phyloP scores from a whole-genome alignment of 163 green algal species.

The Chloromonas sp. region DNA sequence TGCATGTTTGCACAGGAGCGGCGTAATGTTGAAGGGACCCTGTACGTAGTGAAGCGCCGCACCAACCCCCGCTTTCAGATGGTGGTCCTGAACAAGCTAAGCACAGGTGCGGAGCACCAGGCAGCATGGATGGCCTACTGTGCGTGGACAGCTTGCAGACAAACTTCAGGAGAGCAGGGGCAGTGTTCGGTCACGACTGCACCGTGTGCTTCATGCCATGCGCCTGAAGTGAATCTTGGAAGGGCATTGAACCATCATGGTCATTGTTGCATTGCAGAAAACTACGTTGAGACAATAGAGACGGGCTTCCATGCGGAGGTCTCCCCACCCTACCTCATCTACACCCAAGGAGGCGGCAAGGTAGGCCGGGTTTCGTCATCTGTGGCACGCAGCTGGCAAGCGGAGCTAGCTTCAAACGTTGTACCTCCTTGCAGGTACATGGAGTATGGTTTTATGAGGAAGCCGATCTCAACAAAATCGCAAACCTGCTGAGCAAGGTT shows the following conservation, averaged over 20 bases:
- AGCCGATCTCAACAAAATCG: conserved; percentile 51
- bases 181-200: too few relatives aligned
- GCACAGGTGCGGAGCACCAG: conserved; percentile 26
- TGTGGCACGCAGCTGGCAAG: background rate
- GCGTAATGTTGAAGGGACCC: conserved; percentile 76
- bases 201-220: too few relatives aligned
- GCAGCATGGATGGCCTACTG: background rate
- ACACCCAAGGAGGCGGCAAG: conserved; percentile 54
- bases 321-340: conserved; percentile 72
- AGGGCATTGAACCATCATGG: too few relatives aligned
- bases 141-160: background rate
- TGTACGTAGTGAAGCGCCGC: conserved; percentile 74
- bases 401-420: background rate
- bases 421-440: conserved; percentile 39
- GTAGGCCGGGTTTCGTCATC: background rate
- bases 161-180: background rate
- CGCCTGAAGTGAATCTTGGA: too few relatives aligned
- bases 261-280: conserved; percentile 30
- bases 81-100: conserved; percentile 74
- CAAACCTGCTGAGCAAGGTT: conserved; percentile 47
- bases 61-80: conserved; percentile 65
- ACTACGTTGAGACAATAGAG: conserved; percentile 67
- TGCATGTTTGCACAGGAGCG: conserved; percentile 33
- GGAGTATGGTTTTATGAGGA: conserved; percentile 78
- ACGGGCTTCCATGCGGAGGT: conserved; percentile 59